Evolutionary conservation across 1,284 basidiomycete species (phyloP).

Genomic region (Moesziomyces sp.): DNA sequence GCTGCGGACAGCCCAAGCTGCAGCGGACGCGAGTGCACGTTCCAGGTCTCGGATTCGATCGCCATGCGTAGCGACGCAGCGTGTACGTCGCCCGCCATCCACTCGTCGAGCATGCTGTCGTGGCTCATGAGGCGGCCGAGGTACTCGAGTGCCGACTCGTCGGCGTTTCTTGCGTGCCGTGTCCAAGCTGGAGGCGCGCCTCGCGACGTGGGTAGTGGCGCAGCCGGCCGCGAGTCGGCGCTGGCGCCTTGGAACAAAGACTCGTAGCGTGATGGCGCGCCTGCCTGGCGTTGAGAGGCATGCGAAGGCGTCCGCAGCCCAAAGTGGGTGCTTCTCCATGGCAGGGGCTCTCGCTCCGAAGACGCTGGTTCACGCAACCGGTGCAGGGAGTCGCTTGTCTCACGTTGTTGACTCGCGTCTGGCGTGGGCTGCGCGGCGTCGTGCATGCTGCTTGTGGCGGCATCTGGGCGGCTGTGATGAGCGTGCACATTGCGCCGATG

Average conservation of each 20-base stretch:
- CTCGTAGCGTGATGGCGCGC: slow-evolving; percentile 16
- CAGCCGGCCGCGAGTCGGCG: background rate
- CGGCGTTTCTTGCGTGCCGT: slow-evolving; percentile 11
- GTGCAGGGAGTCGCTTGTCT: background rate
- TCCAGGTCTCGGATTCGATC: slow-evolving; percentile 18
- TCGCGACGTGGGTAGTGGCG: background rate
- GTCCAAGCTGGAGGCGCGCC: background rate
- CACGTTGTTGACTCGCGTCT: background rate
- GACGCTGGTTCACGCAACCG: background rate
- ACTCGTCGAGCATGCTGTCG: slow-evolving; percentile 38
- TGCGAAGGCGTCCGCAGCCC: slow-evolving; percentile 16
- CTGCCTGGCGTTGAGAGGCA: slow-evolving; percentile 4
- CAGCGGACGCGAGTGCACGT: slow-evolving; percentile 1
- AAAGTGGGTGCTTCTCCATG: slow-evolving; percentile 20
- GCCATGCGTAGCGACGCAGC: slow-evolving; percentile 27
- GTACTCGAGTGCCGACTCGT: slow-evolving; percentile 41
- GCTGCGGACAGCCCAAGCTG: slow-evolving; percentile 14
- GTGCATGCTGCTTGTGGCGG: too few species aligned
- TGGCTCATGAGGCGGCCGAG: slow-evolving; percentile 39
- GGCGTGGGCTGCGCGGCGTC: background rate
- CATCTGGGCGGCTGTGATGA: too few species aligned
- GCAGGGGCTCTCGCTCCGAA: background rate
- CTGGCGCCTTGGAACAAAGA: slow-evolving; percentile 7
- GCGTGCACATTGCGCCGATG: too few species aligned
- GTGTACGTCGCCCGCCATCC: slow-evolving; percentile 23